Base-by-base conservation (phyloP, 73 alveolate species). In the Breviolum minutum region DNA sequence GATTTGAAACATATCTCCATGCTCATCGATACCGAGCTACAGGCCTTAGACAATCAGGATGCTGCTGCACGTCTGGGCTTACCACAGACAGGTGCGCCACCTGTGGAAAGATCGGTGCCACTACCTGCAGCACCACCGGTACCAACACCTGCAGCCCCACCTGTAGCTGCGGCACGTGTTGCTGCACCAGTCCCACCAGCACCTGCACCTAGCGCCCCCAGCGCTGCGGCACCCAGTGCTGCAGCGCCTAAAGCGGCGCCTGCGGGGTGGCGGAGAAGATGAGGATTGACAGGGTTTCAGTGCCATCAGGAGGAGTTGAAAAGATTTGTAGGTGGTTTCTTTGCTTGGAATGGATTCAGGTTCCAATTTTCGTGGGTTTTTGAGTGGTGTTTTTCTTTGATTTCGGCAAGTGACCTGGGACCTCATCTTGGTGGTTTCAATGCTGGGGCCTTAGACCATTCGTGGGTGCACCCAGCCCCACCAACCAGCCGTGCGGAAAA, bases 11-110 rank as follows among this genome's bases (percentile, higher is more conserved):
- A 92, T 60, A 81, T 92, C 54, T 61, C 91, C 80, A 92, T 92
- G 98, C 98, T 92, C 54, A 92, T 92, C 20, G 98, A 92, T 66
- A 92, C 98, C 26, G 98, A 92, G 81, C 54, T 92, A 66, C 98
- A 92, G 73, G 98, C 98, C 16, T 66, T 92, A 68, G 98, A 92
- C 40, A 73, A 92, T 27, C 98, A 92, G 83, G 98, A 92, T 61
- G 98, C 98, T 12, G 90, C 98, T 12, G 98, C 89, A 54, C 98
- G 98, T 26, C 64, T 92, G 10, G 98, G 91, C 12, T n/a, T 92
- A 27, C 94, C 94, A 24, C 92, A 82, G 63, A 40, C 91, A 83
- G 92, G 62, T 83, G 92, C 63, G 80, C 26, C 94, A 86, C 54
- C 54, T 40, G 54, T 40, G 54, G 54, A 40, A 40, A 40, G 54